Evolutionary conservation across 495 filamentous ascomycete species (phyloP).

Genomic region (Lasiosphaeris hirsuta): DNA sequence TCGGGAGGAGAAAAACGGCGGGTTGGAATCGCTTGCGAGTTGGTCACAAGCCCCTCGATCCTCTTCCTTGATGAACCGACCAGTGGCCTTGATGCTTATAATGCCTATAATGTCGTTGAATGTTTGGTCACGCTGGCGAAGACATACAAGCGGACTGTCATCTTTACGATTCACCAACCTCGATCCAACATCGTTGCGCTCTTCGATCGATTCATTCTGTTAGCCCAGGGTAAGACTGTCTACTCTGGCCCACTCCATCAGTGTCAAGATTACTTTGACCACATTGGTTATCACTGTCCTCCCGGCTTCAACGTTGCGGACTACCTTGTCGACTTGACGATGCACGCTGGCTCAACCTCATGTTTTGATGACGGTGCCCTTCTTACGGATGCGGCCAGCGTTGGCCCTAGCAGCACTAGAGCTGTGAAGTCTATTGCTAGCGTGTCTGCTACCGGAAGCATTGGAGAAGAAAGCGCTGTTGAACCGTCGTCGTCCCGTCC

Average conservation of each 20-base stretch:
- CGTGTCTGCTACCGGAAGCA: slow-evolving; percentile 64
- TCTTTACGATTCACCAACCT: slow-evolving; percentile 99
- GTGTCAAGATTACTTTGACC: slow-evolving; percentile 90
- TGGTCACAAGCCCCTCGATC: slow-evolving; percentile 96
- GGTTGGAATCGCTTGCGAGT: slow-evolving; percentile 94
- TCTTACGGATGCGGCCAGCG: slow-evolving; percentile 61
- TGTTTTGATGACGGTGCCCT: slow-evolving; percentile 52
- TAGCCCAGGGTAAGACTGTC: slow-evolving; percentile 85
- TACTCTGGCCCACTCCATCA: slow-evolving; percentile 88
- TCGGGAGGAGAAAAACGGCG: slow-evolving; percentile 95
- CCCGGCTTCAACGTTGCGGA: slow-evolving; percentile 99
- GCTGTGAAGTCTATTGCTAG: slow-evolving; percentile 92
- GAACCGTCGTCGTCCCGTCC: slow-evolving; percentile 53
- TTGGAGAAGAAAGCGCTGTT: slow-evolving; percentile 49
- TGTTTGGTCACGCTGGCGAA: slow-evolving; percentile 93
- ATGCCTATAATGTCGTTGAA: slow-evolving; percentile 96
- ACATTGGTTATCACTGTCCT: slow-evolving; percentile 85
- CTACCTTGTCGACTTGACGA: slow-evolving; percentile 93
- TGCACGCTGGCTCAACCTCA: slow-evolving; percentile 66
- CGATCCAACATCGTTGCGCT: slow-evolving; percentile 99
- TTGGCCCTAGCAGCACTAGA: slow-evolving; percentile 80
- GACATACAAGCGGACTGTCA: slow-evolving; percentile 91
- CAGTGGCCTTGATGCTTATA: slow-evolving; percentile 91
- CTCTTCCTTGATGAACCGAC: slow-evolving; percentile 97
- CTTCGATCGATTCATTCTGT: slow-evolving; percentile 87